phyloP scores from a whole-genome alignment of 306 rosid species.

The Cucurbita moschata region DNA sequence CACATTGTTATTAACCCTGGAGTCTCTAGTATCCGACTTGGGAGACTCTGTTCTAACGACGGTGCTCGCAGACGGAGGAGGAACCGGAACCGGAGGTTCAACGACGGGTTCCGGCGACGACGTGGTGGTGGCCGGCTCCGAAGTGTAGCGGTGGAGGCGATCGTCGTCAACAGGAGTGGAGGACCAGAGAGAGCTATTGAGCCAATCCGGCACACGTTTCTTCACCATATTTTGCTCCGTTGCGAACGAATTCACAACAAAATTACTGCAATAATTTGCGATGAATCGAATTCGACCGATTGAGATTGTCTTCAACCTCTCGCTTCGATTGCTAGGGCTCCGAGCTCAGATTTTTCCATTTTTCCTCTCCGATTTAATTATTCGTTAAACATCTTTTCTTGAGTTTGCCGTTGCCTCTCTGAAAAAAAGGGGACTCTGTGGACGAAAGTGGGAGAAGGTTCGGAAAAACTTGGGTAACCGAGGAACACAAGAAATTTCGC shows the following conservation, averaged over 20 bases:
- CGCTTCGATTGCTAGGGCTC: constrained; percentile 1
- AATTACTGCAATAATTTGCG: not conserved
- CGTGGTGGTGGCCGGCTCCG: constrained; percentile 16
- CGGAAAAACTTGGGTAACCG: not conserved
- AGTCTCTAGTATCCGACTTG: constrained; percentile 20
- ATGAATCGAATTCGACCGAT: not conserved
- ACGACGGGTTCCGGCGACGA: constrained; percentile 12
- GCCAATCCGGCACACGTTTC: constrained; percentile 95
- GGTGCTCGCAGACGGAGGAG: constrained; percentile 30
- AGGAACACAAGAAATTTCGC: not conserved
- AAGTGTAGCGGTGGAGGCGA: constrained; percentile 22
- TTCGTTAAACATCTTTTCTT: not conserved
- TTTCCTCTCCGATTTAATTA: not conserved
- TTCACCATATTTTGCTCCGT: constrained; percentile 32
- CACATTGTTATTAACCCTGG: constrained; percentile 8
- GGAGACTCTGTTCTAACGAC: constrained; percentile 25
- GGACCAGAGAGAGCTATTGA: constrained; percentile 90
- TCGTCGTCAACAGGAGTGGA: constrained; percentile 32
- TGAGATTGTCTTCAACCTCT: not conserved
- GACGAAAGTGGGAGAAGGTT: constrained; percentile 7
- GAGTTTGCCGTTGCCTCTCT: constrained; percentile 5
- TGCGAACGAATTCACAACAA: not conserved
- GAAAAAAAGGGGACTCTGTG: not conserved
- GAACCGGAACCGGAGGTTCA: constrained; percentile 31
- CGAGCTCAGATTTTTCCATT: not conserved